These are phyloP conservation scores for Cryphonectria japonica DNA, from an alignment of 2,329 filamentous ascomycete species.

Conservation along the genomic window DNA sequence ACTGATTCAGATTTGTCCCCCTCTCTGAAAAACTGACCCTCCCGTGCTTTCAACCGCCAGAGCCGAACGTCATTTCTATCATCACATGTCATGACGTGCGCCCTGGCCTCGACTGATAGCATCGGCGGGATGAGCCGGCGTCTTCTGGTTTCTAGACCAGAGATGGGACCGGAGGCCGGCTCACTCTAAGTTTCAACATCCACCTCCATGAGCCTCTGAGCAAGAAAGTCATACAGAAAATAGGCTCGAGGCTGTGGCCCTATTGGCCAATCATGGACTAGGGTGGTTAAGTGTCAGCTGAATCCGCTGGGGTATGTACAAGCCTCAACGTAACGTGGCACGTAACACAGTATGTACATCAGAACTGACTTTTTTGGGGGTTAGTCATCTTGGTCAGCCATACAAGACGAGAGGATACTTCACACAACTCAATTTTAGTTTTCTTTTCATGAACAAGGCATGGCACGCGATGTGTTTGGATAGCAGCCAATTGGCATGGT, in stretches of 20 bases:
- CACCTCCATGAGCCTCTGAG: neutral
- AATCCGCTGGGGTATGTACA: neutral
- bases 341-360: neutral
- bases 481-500: conserved; percentile 8
- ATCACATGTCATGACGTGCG: neutral
- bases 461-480: neutral
- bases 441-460: neutral
- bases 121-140: neutral
- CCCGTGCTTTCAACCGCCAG: neutral
- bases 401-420: neutral
- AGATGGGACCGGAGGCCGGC: neutral
- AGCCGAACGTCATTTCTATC: neutral
- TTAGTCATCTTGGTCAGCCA: neutral
- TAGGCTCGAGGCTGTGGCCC: too few relatives aligned
- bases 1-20: neutral
- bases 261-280: too few relatives aligned
- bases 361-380: neutral
- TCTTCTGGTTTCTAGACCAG: neutral
- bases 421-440: neutral
- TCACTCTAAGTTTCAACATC: neutral
- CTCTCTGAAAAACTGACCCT: neutral
- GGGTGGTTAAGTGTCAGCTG: neutral
- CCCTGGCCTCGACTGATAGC: neutral
- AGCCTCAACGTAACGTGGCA: neutral
- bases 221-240: neutral